Conservation (phyloP, 1,284 basidiomycete species). For the Pyrrhoderma noxium region DNA sequence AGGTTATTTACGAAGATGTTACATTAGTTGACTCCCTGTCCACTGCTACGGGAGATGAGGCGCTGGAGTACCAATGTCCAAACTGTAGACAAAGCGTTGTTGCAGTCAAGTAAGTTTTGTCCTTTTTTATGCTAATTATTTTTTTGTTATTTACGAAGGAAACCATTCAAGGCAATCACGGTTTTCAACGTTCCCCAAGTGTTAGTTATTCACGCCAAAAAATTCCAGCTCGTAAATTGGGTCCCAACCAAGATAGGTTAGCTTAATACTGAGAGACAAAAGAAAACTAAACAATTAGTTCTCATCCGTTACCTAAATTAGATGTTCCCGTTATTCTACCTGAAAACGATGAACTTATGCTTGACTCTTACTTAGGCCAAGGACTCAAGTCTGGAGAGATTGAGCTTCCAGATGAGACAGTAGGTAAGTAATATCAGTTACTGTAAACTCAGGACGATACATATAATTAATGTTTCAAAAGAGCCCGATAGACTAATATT, state of each 20-base stretch:
- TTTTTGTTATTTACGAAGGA: no score
- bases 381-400: constrained; percentile 74
- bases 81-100: constrained; percentile 53
- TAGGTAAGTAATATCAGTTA: constrained; percentile 28
- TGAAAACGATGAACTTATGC: constrained; percentile 46
- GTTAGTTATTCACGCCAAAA: constrained; percentile 86
- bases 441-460: constrained; percentile 9
- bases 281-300: no score
- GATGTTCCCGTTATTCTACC: constrained; percentile 85
- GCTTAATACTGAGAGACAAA: no score
- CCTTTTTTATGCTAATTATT: background rate
- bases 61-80: constrained; percentile 65
- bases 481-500: constrained; percentile 50
- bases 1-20: constrained; percentile 64
- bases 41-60: constrained; percentile 58
- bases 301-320: constrained; percentile 25
- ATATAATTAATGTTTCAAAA: constrained; percentile 5
- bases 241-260: constrained; percentile 89
- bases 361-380: constrained; percentile 66
- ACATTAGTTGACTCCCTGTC: constrained; percentile 65
- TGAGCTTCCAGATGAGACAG: constrained; percentile 56
- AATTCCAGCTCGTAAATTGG: constrained; percentile 97
- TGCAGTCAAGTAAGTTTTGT: constrained; percentile 50
- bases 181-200: constrained; percentile 88
- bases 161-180: constrained; percentile 70